Conservation (phyloP, 352 stramenopile species). For the Pythium pyrilobum region DNA sequence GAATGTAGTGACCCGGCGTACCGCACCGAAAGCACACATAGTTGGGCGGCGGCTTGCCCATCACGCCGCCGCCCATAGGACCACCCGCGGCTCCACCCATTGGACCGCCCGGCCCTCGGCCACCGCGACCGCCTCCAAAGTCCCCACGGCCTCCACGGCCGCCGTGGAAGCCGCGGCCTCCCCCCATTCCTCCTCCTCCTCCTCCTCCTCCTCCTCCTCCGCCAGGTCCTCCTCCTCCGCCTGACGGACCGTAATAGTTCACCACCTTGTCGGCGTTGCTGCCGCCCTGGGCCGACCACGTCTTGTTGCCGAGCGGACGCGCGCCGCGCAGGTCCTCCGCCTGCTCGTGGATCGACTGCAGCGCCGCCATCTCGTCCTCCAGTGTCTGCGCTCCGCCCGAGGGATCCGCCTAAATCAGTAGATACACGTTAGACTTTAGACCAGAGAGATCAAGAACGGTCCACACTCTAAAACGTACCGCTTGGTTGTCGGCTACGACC, state of each 20-base stretch:
- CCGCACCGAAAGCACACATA: constrained; percentile 86
- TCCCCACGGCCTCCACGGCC: constrained; percentile 14
- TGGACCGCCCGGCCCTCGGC: constrained; percentile 22
- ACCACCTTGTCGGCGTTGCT: constrained; percentile 76
- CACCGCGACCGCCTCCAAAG: constrained; percentile 18
- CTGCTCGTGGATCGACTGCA: constrained; percentile 82
- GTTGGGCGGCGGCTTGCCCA: constrained; percentile 68
- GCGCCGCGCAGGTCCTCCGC: constrained; percentile 74
- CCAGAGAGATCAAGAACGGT: too few species aligned
- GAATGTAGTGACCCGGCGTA: constrained; percentile 82
- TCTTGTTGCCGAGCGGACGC: constrained; percentile 74
- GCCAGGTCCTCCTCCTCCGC: constrained; percentile 35
- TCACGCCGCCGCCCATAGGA: constrained; percentile 22
- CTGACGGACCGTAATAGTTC: constrained; percentile 67
- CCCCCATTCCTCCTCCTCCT: constrained; percentile 12
- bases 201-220: constrained; percentile 4
- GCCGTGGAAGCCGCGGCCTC: constrained; percentile 14
- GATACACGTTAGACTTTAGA: not conserved
- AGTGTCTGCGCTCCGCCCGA: constrained; percentile 64
- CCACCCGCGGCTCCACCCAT: constrained; percentile 36
- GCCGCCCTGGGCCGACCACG: constrained; percentile 65
- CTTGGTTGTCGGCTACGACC: constrained; percentile 13
- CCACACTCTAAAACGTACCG: not conserved
- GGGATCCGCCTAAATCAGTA: constrained; percentile 8
- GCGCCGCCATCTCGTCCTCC: constrained; percentile 77